Base-by-base conservation (phyloP, 345 rosid genomes). In the Lumnitzera racemosa region DNA sequence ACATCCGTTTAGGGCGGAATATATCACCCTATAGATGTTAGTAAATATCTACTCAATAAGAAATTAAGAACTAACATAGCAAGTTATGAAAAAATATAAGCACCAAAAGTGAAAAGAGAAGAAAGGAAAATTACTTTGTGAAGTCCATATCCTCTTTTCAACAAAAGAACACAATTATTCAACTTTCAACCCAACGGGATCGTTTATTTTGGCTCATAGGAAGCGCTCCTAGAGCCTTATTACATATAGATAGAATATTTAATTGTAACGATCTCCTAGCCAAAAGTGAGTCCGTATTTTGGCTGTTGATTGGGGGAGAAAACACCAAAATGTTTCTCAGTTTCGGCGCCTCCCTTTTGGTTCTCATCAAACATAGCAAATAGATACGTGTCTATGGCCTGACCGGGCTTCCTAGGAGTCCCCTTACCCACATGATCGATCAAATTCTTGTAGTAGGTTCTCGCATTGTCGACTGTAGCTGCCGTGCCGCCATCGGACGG, bases 311-410 rank as follows among this genome's bases (percentile, higher is more conserved):
- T 54, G 2, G 79, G 79, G 15, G 31, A 46, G 62, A 78, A 78
- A 7, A 78, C 58, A 14, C 84, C 84, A 62, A 74, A 80, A 49
- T 74, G 74, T 36, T 65, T 66, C 66, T 80, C 77, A 0, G 9
- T 13, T 27, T 27, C 31, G 31, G 3, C 31, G 46, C 61, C 74
- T 0, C 61, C 59, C 59, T 76, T 77, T 13, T 46, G 48, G 27
- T 76, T 69, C 56, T 80, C 79, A 25, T 76, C 77, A 2, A 80
- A 74, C 79, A 74, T 58, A 0, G 84, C 75, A 29, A 76, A 76
- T 46, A 80, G 15, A 24, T 74, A 76, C 31, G 79, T 50, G 61
- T 76, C 79, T 0, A 74, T 61, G 13, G 75, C 51, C 49, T 31
- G 58, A 17, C 72, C 67, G 0, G 69, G 66, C 53, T 55, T 76